phyloP scores from a whole-genome alignment of 2,329 filamentous ascomycete genomes.

The Fusarium acutatum region DNA sequence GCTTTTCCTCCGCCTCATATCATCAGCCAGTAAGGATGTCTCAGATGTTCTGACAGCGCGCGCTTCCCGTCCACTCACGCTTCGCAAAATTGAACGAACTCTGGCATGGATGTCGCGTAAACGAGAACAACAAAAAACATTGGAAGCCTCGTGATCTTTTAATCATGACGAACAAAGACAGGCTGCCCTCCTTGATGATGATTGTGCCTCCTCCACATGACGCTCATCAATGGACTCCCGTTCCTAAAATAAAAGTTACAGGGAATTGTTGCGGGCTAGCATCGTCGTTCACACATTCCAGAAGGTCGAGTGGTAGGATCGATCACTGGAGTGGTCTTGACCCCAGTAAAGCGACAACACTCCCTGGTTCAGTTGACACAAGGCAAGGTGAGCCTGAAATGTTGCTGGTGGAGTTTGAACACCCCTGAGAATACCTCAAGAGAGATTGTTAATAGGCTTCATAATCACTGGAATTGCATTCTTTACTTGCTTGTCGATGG shows the following conservation, averaged over 20 bases:
- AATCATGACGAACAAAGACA: not conserved
- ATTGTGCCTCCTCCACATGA: constrained; percentile 3
- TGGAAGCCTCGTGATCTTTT: not conserved
- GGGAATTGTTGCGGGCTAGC: constrained; percentile 23
- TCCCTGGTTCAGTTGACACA: not conserved
- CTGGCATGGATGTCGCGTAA: constrained; percentile 1
- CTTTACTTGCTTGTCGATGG: not conserved
- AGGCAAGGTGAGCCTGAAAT: constrained; percentile 11
- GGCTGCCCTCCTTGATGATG: not conserved
- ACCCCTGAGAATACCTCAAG: constrained; percentile 19
- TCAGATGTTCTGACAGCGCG: constrained; percentile 26
- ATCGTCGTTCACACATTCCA: constrained; percentile 35
- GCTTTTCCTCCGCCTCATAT: constrained; percentile 9
- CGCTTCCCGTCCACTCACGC: not conserved
- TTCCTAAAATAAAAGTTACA: constrained; percentile 30
- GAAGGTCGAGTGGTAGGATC: constrained; percentile 30
- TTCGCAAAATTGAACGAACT: constrained; percentile 4
- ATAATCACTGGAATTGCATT: constrained; percentile 8
- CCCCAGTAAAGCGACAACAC: constrained; percentile 15
- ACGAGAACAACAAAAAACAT: not conserved
- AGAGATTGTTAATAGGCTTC: constrained; percentile 13
- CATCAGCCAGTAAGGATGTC: constrained; percentile 29
- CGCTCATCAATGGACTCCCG: constrained; percentile 4
- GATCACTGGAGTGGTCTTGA: constrained; percentile 22
- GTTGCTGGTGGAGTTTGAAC: constrained; percentile 11